Evolutionary conservation across 257 asterid genomes (phyloP).

Genomic region (Petunia secreta): DNA sequence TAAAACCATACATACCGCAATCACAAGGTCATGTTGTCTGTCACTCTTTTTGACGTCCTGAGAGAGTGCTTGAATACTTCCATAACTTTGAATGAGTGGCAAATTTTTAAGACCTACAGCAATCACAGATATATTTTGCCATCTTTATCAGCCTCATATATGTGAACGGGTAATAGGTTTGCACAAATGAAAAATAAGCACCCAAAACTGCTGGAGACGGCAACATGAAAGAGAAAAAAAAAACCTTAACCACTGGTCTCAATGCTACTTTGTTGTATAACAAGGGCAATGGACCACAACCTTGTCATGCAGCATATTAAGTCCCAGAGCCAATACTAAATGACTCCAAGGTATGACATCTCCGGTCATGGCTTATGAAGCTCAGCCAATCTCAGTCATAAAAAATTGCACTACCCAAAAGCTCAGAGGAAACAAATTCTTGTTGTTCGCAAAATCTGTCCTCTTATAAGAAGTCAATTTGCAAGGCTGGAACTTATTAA

Average conservation of each 20-base stretch:
- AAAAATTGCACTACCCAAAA: neutral
- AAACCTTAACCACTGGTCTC: neutral
- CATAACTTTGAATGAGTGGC: slow-evolving; percentile 77
- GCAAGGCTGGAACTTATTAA: slow-evolving; percentile 17
- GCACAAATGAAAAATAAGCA: neutral
- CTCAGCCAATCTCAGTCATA: neutral
- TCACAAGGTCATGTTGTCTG: slow-evolving; percentile 76
- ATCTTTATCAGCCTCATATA: slow-evolving; percentile 6
- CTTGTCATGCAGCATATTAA: neutral
- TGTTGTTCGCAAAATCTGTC: neutral
- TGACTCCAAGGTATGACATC: neutral
- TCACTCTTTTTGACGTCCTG: slow-evolving; percentile 67
- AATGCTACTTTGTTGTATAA: neutral
- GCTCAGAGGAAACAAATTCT: neutral
- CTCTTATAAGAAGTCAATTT: slow-evolving; percentile 11
- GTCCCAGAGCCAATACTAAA: neutral
- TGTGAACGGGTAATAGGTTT: neutral
- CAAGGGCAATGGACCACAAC: neutral
- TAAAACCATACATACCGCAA: slow-evolving; percentile 69
- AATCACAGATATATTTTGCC: slow-evolving; percentile 16
- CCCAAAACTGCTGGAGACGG: neutral
- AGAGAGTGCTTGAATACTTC: slow-evolving; percentile 65
- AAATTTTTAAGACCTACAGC: slow-evolving; percentile 59
- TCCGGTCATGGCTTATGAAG: neutral
- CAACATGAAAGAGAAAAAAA: neutral